These are phyloP conservation scores for Plasmodium adleri DNA, from an alignment of 169 alveolate genomes.

Conservation along the genomic window DNA sequence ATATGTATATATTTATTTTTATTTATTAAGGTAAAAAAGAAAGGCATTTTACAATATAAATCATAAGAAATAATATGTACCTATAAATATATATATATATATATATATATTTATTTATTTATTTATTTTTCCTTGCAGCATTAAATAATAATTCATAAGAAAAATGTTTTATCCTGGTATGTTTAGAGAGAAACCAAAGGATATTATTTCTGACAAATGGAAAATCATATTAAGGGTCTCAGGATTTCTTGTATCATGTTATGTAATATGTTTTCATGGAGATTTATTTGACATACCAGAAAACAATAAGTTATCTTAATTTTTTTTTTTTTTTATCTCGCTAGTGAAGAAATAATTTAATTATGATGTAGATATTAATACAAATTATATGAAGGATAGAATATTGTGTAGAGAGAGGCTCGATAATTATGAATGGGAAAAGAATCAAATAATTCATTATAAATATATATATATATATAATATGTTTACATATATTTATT, in stretches of 20 bases:
- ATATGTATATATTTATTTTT: too few relatives aligned
- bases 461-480: too few relatives aligned
- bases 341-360: too few relatives aligned
- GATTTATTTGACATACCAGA: constrained; percentile 87
- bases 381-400: too few relatives aligned
- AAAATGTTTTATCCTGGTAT: constrained; percentile 88
- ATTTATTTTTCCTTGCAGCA: not conserved
- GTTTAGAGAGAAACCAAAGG: constrained; percentile 82
- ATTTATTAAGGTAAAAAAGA: too few relatives aligned
- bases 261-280: constrained; percentile 84
- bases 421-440: too few relatives aligned
- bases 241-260: constrained; percentile 81
- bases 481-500: too few relatives aligned
- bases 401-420: too few relatives aligned
- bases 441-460: too few relatives aligned
- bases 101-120: too few relatives aligned
- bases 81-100: not conserved
- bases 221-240: constrained; percentile 80
- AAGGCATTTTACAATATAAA: too few relatives aligned
- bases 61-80: not conserved
- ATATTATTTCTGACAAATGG: constrained; percentile 78
- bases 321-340: not conserved
- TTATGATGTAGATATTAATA: too few relatives aligned
- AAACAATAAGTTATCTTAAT: constrained; percentile 77
- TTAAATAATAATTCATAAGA: not conserved